Evolutionary conservation across 2,329 filamentous ascomycete genomes (phyloP), one percentile per base, ranked within the genome.

Genomic region (Scopulariopsis brevicaulis): DNA sequence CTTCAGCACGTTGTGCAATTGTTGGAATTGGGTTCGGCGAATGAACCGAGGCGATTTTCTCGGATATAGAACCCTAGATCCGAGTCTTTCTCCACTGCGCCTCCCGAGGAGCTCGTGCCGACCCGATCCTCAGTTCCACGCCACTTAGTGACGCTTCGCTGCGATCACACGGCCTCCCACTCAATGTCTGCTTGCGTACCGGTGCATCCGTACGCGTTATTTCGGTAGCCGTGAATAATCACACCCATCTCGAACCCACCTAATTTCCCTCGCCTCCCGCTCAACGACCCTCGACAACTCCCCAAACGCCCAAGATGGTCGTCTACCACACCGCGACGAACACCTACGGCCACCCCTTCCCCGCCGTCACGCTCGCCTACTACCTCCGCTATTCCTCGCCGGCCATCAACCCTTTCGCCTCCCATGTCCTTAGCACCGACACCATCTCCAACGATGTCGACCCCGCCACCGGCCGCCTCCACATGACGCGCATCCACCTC

Each of bases 341-440:
- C 70, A 82, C 80, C 66, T 91, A 92, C 78, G 80, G 85, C 63
- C 90, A 93, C 72, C 86, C 87, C 54, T 93, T 93, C 75, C 85
- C 88, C 61, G 89, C 89, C 69, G 89, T 94, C 61, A 90, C 89
- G 54, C 85, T 94, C 70, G 89, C 89, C 74, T 94, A 90, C 79
- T 94, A 93, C 74, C 85, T 94, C 55, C 88, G 89, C 63, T 94
- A 94, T 73, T 90, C 88, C 60, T 83, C 80, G 5, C 79, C 80
- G 34, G 76, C 82, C 63, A 74, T 82, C 63, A 94, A 93, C 67
- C 89, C 89, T 7, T 92, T 93, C 74, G 86, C 85, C 63, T 84
- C 82, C 62, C 89, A 94, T 74, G 89, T 94, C 57, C 77, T 91
- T 65, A 90, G 87, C 67, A 91, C 88, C 70, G 89, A 94, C 71